Conservation (phyloP, 768 basidiomycete genomes). For the Atractiella rhizophila region DNA sequence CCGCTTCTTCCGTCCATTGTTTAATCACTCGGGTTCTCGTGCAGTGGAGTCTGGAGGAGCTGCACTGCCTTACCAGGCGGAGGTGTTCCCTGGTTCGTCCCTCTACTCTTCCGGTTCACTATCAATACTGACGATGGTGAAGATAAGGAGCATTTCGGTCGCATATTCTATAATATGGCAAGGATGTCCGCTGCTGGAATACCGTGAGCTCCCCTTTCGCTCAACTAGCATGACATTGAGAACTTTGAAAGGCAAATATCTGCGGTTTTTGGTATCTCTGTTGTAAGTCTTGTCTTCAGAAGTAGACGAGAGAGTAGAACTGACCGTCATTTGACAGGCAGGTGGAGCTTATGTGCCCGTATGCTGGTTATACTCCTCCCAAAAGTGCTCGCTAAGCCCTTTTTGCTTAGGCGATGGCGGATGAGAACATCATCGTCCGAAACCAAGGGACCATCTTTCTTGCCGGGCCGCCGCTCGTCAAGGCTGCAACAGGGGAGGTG, state of each 20-base stretch:
- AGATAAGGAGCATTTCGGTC: constrained; percentile 80
- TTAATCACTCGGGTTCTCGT: background rate
- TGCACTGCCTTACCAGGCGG: constrained; percentile 72
- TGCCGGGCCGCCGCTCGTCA: constrained; percentile 79
- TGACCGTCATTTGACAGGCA: constrained; percentile 14
- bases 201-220: background rate
- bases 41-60: constrained; percentile 84
- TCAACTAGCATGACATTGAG: background rate
- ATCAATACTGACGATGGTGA: constrained; percentile 40
- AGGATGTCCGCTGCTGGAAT: constrained; percentile 12
- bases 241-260: constrained; percentile 36
- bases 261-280: constrained; percentile 78
- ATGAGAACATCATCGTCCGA: constrained; percentile 57
- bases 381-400: background rate
- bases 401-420: constrained; percentile 75
- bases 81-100: constrained; percentile 24
- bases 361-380: background rate
- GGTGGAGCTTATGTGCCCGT: constrained; percentile 55
- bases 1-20: background rate
- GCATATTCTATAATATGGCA: constrained; percentile 95
- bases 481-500: constrained; percentile 76
- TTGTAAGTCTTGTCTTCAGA: constrained; percentile 34
- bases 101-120: background rate
- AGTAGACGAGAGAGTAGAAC: background rate
- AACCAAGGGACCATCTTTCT: constrained; percentile 85